phyloP scores from a whole-genome alignment of 1,139 yeast genomes.

The Zhuliangozyma parablackwelliae region DNA sequence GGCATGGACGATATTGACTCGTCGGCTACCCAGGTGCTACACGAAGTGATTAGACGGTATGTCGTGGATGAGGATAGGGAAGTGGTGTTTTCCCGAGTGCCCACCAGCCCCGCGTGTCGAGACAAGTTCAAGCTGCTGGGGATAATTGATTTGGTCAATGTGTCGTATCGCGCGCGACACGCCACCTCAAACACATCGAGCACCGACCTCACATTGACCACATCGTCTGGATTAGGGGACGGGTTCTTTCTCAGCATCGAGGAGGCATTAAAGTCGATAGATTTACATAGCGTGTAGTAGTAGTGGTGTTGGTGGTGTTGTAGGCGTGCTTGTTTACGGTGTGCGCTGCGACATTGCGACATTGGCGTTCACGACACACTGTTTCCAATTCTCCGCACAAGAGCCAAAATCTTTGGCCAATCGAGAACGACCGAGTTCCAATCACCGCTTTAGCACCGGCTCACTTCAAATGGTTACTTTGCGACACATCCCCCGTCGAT shows the following conservation, averaged over 20 bases:
- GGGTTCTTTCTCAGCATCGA: constrained; percentile 33
- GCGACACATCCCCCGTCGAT: background rate
- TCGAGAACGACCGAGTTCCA: too few species aligned
- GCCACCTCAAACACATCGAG: constrained; percentile 1
- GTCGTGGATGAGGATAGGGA: constrained; percentile 15
- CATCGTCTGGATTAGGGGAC: constrained; percentile 23
- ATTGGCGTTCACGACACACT: too few species aligned
- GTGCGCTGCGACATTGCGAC: too few species aligned
- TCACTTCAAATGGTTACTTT: too few species aligned
- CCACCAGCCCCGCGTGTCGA: constrained; percentile 18
- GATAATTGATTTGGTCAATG: constrained; percentile 20
- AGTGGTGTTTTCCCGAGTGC: constrained; percentile 25
- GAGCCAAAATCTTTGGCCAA: too few species aligned
- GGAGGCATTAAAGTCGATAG: constrained; percentile 21
- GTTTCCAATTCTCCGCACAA: too few species aligned
- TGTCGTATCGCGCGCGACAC: constrained; percentile 5
- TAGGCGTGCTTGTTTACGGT: too few species aligned
- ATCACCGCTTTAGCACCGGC: too few species aligned
- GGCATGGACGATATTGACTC: constrained; percentile 31
- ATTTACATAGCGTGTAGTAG: too few species aligned
- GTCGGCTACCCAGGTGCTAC: constrained; percentile 29
- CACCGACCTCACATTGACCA: constrained; percentile 1
- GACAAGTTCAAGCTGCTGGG: constrained; percentile 20
- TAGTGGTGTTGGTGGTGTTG: too few species aligned
- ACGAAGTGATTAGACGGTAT: constrained; percentile 23